Evolutionary conservation across 1,284 basidiomycete genomes (phyloP), one percentile per base, ranked within the genome.

Genomic region (Puccinia polysora): DNA sequence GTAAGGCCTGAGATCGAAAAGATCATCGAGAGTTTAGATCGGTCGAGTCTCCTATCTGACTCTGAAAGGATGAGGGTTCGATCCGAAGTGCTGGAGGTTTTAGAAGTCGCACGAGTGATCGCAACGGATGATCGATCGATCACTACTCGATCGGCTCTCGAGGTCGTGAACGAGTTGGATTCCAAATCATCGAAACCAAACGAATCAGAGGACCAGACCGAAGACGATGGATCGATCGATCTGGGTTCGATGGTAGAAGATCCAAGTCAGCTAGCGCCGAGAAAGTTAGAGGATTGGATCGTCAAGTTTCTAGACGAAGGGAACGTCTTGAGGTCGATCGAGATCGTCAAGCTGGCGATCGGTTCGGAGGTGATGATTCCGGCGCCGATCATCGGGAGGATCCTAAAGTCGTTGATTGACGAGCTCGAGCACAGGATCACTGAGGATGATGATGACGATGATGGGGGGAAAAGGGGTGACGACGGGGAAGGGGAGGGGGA

Each of bases 401-500:
- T 71, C 15, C 28, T 71, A 5, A 40, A 49, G 23, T 23, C 23
- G 4, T 71, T 71, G 30, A 36, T 71, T 8, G 68, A 71, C 23
- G n/a, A 62, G 28, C 56, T 59, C 14, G 7, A 23, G 28, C 25
- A 23, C 25, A 6, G n/a, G 4, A 14, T 18, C 7, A 43, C 7
- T 25, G 12, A 14, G 25, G 52, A 30, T 34, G 53, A 40, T 2
- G 15, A 40, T 12, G 14, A 59, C 15, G n/a, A 18, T 18, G 28
- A 45, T 40, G n/a, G 25, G 18, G 23, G 25, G 34, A 45, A 64
- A 15, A 32, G 49, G 34, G n/a, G 7, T 36, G 40, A n/a, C n/a
- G n/a, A n/a, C n/a, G n/a, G n/a, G n/a, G n/a, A n/a, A n/a, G n/a
- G n/a, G n/a, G n/a, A n/a, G n/a, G n/a, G n/a, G n/a, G n/a, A n/a